These are phyloP conservation scores for Smittium culicis DNA, from an alignment of 371 early-diverging fungal species.

Conservation along the genomic window DNA sequence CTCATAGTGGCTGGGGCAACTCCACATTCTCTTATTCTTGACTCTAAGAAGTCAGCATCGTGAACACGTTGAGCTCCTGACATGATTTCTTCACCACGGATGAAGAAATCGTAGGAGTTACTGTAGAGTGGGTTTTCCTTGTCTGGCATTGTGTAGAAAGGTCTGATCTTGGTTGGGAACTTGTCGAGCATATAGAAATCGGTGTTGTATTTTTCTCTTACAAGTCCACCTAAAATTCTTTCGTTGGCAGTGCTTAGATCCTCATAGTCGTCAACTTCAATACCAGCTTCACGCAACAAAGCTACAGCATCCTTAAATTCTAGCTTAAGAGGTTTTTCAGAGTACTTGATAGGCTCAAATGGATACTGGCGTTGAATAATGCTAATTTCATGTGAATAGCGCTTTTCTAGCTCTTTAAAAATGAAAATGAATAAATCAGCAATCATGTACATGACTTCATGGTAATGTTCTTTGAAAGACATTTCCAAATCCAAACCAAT, in stretches of 20 bases:
- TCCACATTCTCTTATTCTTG: constrained; percentile 70
- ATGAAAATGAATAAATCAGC: constrained; percentile 87
- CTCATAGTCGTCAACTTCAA: constrained; percentile 83
- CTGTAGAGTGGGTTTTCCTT: constrained; percentile 73
- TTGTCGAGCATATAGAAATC: constrained; percentile 99
- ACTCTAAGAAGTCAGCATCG: constrained; percentile 67
- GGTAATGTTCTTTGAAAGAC: constrained; percentile 97
- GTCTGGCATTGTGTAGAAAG: constrained; percentile 99
- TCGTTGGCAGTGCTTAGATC: constrained; percentile 93
- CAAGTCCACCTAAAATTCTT: constrained; percentile 80
- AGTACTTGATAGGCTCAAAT: constrained; percentile 80
- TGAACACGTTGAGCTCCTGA: constrained; percentile 99
- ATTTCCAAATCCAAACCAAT: constrained; percentile 99
- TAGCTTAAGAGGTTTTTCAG: constrained; percentile 75
- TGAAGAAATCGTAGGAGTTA: constrained; percentile 99
- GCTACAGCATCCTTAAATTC: constrained; percentile 84
- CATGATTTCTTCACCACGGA: constrained; percentile 98
- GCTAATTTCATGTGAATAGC: constrained; percentile 74
- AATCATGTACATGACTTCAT: constrained; percentile 85
- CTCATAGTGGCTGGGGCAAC: constrained; percentile 76
- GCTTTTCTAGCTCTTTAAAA: constrained; percentile 70
- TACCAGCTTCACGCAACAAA: constrained; percentile 81
- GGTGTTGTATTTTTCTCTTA: constrained; percentile 89
- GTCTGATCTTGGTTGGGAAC: constrained; percentile 93
- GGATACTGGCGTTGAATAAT: constrained; percentile 83